Base-by-base conservation (phyloP, 2,329 filamentous ascomycete species). In the Magnaporthiopsis rhizophila region DNA sequence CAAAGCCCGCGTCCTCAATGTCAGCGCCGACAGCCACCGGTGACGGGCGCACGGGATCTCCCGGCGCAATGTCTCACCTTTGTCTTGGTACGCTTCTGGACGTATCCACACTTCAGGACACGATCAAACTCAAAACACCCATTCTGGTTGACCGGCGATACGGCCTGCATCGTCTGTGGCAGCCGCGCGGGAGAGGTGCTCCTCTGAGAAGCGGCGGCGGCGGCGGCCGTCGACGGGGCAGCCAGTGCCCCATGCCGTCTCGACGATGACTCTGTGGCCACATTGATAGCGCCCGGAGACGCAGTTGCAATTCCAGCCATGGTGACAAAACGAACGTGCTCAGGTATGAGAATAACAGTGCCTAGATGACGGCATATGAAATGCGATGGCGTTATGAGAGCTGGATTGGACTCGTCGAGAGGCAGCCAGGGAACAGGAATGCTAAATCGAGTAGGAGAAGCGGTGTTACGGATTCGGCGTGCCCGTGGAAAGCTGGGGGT, bases 71-170 rank as follows among this genome's bases (percentile, higher is more conserved):
- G 59, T 63, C 74, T 64, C 76, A 92, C 91, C 88, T 96, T 97
- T 66, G 94, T 98, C 80, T 94, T 97, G 24, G 92, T 96, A 69
- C 94, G 87, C 77, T 96, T 96, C 72, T 90, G 85, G 56, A 97
- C 87, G 69, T 89, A 89, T 65, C 94, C 93, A 65, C 89, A 87
- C 79, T 96, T 98, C 75, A 98, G 84, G 64, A 98, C 91, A 62
- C 92, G 89, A 76, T 99, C 95, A 72, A 96, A 96, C 72, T 95
- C 93, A 75, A 97, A 99, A 76, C 92, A 95, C 67, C 95, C 95
- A 76, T 96, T 93, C 76, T 96, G 89, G 73, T 94, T 96, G 68
- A 98, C 92, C 5, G 92, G 91, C 36, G 91, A 95, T 72, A 92
- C 87, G 21, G 87, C 82, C 68, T 90, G 86, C 58, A 89, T 73